Evolutionary conservation across 2,329 filamentous ascomycete genomes (phyloP), one percentile per base, ranked within the genome.

Genomic region (Aspergillus amoenus): DNA sequence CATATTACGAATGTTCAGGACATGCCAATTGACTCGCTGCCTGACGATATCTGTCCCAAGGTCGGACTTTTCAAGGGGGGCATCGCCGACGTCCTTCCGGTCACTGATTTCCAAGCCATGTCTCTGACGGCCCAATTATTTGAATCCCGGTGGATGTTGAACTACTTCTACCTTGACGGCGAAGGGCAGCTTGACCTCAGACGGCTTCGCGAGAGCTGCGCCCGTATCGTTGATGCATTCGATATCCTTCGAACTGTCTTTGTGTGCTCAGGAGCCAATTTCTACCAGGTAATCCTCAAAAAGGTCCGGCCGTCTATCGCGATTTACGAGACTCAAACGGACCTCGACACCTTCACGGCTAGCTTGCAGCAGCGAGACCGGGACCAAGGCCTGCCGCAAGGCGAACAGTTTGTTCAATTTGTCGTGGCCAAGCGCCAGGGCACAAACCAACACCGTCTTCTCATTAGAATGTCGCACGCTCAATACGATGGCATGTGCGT

Each of bases 401-500:
- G 86, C 3, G 83, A 85, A 2, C 76, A 82, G 15, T 87, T 87
- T 59, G 79, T 84, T 55, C 84, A 84, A 59, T 86, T 84, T 76
- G 80, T 84, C 62, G 78, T 82, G 43, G 74, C 85, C 43, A 75
- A 76, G 55, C 74, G 74, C 55, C 70, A 68, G 54, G 63, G 65
- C 9, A 74, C 72, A 21, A 66, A 77, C 11, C 69, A 74, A 5
- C 78, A 79, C 45, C 81, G 88, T 13, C 74, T 82, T 37, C 65
- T 74, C 57, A 80, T 88, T 68, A 82, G 86, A 55, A 81, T 89
- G 55, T 88, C 86, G 0, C 87, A 89, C 69, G 84, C 86, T 0
- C 86, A 89, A 63, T 89, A 88, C 66, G 87, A 89, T 61, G 87
- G 87, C 61, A 85, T 89, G 21, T 88, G 83, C 62, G 78, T 89